Conservation (phyloP, 306 rosid species). For the Leucaena leucocephala region DNA sequence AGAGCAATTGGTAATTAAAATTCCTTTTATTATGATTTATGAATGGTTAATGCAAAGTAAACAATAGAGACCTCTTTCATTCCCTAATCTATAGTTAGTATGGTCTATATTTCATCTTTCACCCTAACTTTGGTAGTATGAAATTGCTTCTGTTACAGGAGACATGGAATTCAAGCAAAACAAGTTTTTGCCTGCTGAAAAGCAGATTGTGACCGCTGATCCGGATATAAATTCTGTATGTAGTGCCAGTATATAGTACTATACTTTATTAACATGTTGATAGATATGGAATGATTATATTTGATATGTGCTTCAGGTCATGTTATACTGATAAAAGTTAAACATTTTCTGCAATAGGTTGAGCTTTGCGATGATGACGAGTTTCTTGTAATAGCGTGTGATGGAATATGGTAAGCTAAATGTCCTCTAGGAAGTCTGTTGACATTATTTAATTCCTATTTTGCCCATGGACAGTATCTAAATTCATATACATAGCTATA, state of each 20-base stretch:
- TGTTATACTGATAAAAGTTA: not conserved
- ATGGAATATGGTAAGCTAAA: constrained; percentile 89
- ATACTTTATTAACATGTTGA: constrained; percentile 15
- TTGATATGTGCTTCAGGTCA: not conserved
- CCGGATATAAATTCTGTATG: constrained; percentile 83
- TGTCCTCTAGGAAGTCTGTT: not conserved
- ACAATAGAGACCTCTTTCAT: constrained; percentile 6
- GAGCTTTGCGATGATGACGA: constrained; percentile 92
- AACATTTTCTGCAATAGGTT: constrained; percentile 51
- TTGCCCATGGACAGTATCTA: not conserved
- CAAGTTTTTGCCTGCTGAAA: constrained; percentile 78
- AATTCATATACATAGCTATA: not conserved
- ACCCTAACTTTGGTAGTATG: constrained; percentile 24
- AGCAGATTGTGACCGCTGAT: constrained; percentile 87
- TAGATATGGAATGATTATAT: constrained; percentile 16
- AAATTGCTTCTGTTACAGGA: constrained; percentile 57
- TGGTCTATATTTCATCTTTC: constrained; percentile 12
- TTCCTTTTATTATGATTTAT: not conserved
- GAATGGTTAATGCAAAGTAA: constrained; percentile 22
- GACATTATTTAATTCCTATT: not conserved
- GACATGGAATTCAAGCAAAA: constrained; percentile 94
- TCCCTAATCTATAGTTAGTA: not conserved
- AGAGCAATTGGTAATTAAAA: constrained; percentile 81
- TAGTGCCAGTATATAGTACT: constrained; percentile 2
- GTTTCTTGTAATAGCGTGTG: constrained; percentile 93